Percentiles rank a stretch among this genome's conserved stretches.
phyloP scores from a whole-genome alignment of 768 basidiomycete species.

The Naganishia vaughanmartiniae region DNA sequence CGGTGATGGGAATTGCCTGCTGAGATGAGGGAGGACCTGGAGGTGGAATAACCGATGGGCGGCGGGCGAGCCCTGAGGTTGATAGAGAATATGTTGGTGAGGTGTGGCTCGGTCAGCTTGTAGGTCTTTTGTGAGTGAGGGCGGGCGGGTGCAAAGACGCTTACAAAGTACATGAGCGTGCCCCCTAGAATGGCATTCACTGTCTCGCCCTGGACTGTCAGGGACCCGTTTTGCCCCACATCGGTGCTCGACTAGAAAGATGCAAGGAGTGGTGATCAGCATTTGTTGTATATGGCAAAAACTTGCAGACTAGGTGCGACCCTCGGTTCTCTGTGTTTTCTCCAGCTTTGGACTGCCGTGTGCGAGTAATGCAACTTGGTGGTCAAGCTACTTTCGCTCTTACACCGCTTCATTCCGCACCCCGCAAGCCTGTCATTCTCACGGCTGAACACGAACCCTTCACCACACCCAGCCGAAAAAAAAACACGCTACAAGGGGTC shows the following conservation, averaged over 20 bases:
- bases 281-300: not conserved
- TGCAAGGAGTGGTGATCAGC: not conserved
- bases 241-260: constrained; percentile 7
- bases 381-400: too few species aligned
- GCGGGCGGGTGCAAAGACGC: not conserved
- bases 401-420: too few species aligned
- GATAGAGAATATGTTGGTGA: not conserved
- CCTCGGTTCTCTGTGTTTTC: not conserved
- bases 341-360: not conserved
- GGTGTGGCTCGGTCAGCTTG: not conserved
- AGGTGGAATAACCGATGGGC: constrained; percentile 50
- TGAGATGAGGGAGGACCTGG: constrained; percentile 41
- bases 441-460: not conserved
- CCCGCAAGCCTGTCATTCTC: not conserved
- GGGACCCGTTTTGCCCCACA: constrained; percentile 9
- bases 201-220: constrained; percentile 29
- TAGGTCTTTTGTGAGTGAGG: not conserved
- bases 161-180: constrained; percentile 34
- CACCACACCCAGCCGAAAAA: not conserved
- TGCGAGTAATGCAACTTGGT: too few species aligned
- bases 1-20: constrained; percentile 12
- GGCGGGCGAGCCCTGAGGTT: constrained; percentile 43
- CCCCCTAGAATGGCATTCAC: constrained; percentile 31
- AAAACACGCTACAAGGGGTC: too few species aligned
- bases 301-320: not conserved